Evolutionary conservation across 331 rosid genomes (phyloP).

Genomic region (Pyrus hybrid): DNA sequence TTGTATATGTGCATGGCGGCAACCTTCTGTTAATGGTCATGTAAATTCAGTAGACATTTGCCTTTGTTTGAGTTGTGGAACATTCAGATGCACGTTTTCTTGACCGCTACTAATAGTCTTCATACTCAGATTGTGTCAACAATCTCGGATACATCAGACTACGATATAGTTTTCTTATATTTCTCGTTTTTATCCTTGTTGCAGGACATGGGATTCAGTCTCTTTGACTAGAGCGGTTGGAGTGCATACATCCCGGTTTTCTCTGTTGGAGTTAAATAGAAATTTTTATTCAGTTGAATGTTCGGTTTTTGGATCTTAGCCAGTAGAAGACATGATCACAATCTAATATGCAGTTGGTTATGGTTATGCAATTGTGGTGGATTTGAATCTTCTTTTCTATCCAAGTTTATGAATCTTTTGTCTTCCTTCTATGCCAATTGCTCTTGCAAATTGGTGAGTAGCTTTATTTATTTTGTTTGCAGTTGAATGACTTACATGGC

Average conservation of each 20-base stretch:
- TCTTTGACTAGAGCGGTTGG: conserved; percentile 47
- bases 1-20: not conserved
- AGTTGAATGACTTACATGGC: too few relatives aligned
- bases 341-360: not conserved
- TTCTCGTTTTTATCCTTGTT: not conserved
- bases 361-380: not conserved
- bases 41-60: not conserved
- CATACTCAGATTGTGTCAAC: not conserved
- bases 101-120: not conserved
- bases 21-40: not conserved
- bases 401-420: not conserved
- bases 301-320: not conserved
- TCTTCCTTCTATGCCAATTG: not conserved
- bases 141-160: too few relatives aligned
- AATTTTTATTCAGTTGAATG: not conserved
- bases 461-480: too few relatives aligned
- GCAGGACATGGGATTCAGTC: conserved; percentile 90
- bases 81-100: not conserved
- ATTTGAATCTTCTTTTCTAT: not conserved
- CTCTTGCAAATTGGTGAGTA: not conserved
- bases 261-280: not conserved
- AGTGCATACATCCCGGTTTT: not conserved
- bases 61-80: not conserved
- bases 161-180: conserved; percentile 1
- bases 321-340: not conserved